Evolutionary conservation across 768 basidiomycete genomes (phyloP).

Genomic region (Suillus variegatus): DNA sequence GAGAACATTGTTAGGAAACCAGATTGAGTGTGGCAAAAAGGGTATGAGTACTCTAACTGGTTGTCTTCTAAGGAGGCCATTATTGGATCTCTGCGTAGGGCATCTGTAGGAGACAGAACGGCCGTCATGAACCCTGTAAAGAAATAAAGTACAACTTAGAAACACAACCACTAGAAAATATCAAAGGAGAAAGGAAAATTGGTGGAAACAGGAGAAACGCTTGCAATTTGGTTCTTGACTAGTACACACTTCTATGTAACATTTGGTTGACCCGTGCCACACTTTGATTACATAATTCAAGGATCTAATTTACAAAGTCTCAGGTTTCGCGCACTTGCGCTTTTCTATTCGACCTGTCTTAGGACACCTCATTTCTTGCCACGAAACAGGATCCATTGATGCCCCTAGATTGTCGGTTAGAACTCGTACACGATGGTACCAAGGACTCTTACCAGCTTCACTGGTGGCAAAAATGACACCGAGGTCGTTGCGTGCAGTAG

Average conservation of each 20-base stretch:
- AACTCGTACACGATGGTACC: background rate
- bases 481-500: slow-evolving; percentile 86
- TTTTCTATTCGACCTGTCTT: slow-evolving; percentile 78
- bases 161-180: slow-evolving; percentile 16
- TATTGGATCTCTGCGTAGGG: slow-evolving; percentile 56
- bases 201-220: slow-evolving; percentile 13
- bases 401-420: slow-evolving; percentile 47
- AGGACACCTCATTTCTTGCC: slow-evolving; percentile 90
- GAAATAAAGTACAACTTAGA: slow-evolving; percentile 26
- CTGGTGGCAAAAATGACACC: slow-evolving; percentile 91
- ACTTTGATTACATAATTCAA: slow-evolving; percentile 10
- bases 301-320: slow-evolving; percentile 46
- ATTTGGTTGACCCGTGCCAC: slow-evolving; percentile 6
- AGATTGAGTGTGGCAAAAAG: slow-evolving; percentile 17
- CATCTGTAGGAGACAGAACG: slow-evolving; percentile 61
- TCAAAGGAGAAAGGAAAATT: slow-evolving; percentile 12
- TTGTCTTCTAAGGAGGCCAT: slow-evolving; percentile 67
- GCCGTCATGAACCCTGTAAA: slow-evolving; percentile 52
- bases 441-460: slow-evolving; percentile 63
- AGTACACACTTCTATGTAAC: background rate
- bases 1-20: slow-evolving; percentile 20
- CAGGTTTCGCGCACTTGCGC: slow-evolving; percentile 86
- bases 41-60: slow-evolving; percentile 50
- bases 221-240: slow-evolving; percentile 1
- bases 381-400: slow-evolving; percentile 83